Percentiles rank a stretch among this genome's conserved stretches.
phyloP scores from a whole-genome alignment of 345 rosid genomes.

The Bruguiera gymnorhiza region DNA sequence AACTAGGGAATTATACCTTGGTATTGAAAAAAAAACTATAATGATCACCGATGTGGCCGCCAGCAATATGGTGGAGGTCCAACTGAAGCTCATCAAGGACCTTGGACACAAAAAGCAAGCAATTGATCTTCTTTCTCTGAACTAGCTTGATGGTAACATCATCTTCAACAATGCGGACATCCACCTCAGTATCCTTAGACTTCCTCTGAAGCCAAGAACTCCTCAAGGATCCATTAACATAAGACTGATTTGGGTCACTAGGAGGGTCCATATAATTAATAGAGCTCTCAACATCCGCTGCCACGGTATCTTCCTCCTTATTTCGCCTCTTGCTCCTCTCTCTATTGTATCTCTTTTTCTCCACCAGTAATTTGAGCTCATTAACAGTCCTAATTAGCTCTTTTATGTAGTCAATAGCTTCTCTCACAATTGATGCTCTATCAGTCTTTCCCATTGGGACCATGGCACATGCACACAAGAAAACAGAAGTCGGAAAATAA shows the following conservation, averaged over 20 bases:
- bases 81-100: constrained; percentile 75
- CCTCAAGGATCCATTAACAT: constrained; percentile 45
- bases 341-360: constrained; percentile 63
- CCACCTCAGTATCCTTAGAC: constrained; percentile 79
- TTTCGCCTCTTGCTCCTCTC: constrained; percentile 46
- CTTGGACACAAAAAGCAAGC: constrained; percentile 72
- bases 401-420: constrained; percentile 70
- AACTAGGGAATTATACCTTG: constrained; percentile 44
- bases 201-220: constrained; percentile 91
- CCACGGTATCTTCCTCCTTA: constrained; percentile 32
- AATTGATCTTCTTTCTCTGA: constrained; percentile 73
- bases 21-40: constrained; percentile 75
- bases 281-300: constrained; percentile 40
- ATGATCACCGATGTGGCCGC: constrained; percentile 84
- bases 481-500: too few species aligned
- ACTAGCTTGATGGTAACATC: constrained; percentile 87
- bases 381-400: constrained; percentile 63
- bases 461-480: too few species aligned
- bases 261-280: constrained; percentile 31
- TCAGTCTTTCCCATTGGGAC: constrained; percentile 41
- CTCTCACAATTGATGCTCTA: constrained; percentile 82
- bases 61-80: constrained; percentile 82
- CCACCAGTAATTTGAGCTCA: constrained; percentile 76
- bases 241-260: constrained; percentile 45
- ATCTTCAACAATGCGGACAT: constrained; percentile 76